These are phyloP conservation scores for Didymella exigua DNA, from an alignment of 2,329 filamentous ascomycete species.

Conservation along the genomic window DNA sequence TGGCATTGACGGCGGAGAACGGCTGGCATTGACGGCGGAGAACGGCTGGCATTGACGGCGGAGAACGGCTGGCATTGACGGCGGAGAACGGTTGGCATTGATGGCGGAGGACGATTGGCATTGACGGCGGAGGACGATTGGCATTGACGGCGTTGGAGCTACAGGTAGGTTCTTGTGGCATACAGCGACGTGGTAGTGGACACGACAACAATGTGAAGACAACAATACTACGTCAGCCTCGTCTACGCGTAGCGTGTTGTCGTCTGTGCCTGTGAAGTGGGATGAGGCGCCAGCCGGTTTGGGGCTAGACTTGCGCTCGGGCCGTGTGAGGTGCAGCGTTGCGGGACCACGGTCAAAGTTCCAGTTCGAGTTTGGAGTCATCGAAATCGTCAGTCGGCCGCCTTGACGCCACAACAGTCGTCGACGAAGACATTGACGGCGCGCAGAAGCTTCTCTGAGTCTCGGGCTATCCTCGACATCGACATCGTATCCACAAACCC, in stretches of 20 bases:
- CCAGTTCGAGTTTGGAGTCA: conserved; percentile 15
- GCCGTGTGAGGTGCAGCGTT: conserved; percentile 5
- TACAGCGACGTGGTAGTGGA: conserved; percentile 22
- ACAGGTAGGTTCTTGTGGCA: conserved; percentile 29
- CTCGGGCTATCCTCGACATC: background rate
- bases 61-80: conserved; percentile 36
- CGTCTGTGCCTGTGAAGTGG: conserved; percentile 10
- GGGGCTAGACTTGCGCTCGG: conserved; percentile 7
- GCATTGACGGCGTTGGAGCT: conserved; percentile 43
- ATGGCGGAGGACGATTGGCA: conserved; percentile 31
- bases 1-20: conserved; percentile 35
- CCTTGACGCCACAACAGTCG: conserved; percentile 10
- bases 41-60: conserved; percentile 35
- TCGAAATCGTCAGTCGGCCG: conserved; percentile 14
- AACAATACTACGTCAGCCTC: conserved; percentile 1
- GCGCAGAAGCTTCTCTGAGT: background rate
- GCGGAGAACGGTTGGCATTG: conserved; percentile 33
- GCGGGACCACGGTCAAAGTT: conserved; percentile 12
- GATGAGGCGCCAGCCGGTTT: background rate
- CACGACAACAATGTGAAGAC: conserved; percentile 20
- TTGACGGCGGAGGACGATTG: conserved; percentile 28
- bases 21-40: conserved; percentile 35
- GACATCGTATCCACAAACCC: conserved; percentile 9
- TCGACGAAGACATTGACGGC: conserved; percentile 4
- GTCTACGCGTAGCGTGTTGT: background rate